Percentiles rank a stretch among this genome's conserved stretches.
Evolutionary conservation across 2,329 filamentous ascomycete species (phyloP).

Genomic region (Pestalotiopsis sp.): DNA sequence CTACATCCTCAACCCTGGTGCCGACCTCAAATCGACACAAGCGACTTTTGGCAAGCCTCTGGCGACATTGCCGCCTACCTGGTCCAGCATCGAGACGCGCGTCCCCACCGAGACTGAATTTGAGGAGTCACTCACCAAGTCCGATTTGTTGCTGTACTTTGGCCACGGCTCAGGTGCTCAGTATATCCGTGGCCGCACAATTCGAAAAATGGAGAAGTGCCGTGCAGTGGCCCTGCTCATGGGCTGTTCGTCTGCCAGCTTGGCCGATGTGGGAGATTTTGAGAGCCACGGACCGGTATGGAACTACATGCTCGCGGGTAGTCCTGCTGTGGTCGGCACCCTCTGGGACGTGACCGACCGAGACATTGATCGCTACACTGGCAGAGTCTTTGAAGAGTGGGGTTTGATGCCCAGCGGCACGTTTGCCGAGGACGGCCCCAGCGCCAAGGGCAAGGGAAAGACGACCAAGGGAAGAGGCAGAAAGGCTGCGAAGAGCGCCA

Average conservation of each 20-base stretch:
- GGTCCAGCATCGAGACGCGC: constrained; percentile 68
- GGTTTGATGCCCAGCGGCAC: constrained; percentile 62
- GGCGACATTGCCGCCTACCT: constrained; percentile 64
- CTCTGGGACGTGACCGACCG: constrained; percentile 98
- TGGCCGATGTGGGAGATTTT: constrained; percentile 81
- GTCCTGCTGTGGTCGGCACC: constrained; percentile 84
- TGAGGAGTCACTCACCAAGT: constrained; percentile 61
- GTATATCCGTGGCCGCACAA: constrained; percentile 83
- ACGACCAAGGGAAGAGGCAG: constrained; percentile 28
- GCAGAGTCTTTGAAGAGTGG: constrained; percentile 80
- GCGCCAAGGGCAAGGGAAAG: constrained; percentile 23
- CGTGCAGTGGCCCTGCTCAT: constrained; percentile 81
- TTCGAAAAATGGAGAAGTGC: constrained; percentile 76
- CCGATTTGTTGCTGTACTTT: constrained; percentile 85
- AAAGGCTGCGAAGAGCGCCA: constrained; percentile 29
- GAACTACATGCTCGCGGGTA: constrained; percentile 87
- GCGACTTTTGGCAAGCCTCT: constrained; percentile 70
- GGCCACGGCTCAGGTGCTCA: constrained; percentile 94
- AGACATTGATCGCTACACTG: constrained; percentile 92
- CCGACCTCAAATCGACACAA: constrained; percentile 80
- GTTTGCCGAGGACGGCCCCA: constrained; percentile 34
- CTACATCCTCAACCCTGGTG: constrained; percentile 87
- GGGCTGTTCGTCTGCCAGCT: constrained; percentile 85
- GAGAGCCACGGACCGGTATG: constrained; percentile 89
- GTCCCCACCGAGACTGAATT: constrained; percentile 79